Percentiles rank a stretch among this genome's conserved stretches.
Evolutionary conservation across 768 basidiomycete genomes (phyloP).

Genomic region (Gelatoporia subvermispora): DNA sequence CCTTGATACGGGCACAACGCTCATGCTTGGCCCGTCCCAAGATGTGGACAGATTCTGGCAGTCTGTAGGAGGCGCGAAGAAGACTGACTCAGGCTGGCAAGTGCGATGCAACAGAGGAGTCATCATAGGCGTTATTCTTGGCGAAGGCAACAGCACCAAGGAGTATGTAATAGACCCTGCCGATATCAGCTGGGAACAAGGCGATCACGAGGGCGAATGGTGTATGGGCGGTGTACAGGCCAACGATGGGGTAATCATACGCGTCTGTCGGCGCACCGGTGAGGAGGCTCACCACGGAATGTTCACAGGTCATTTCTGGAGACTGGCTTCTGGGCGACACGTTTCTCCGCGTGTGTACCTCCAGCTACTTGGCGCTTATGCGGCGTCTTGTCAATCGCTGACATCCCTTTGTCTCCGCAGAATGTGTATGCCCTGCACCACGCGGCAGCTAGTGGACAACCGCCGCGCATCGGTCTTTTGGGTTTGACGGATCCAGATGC

Average conservation of each 20-base stretch:
- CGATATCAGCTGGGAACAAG: conserved; percentile 48
- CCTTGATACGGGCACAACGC: conserved; percentile 59
- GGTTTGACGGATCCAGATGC: conserved; percentile 35
- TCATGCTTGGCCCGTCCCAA: conserved; percentile 46
- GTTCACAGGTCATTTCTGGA: conserved; percentile 41
- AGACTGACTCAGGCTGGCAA: conserved; percentile 40
- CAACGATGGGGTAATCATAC: conserved; percentile 37
- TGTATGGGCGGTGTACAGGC: conserved; percentile 55
- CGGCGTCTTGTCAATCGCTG: conserved; percentile 3
- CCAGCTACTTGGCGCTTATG: background rate
- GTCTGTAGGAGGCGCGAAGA: conserved; percentile 38
- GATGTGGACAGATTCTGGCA: conserved; percentile 53
- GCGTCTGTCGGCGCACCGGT: conserved; percentile 18
- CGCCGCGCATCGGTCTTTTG: conserved; percentile 43
- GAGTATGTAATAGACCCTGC: conserved; percentile 46
- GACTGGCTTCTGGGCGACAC: conserved; percentile 62
- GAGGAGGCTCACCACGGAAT: conserved; percentile 5
- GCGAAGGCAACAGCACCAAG: conserved; percentile 25
- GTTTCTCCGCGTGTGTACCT: conserved; percentile 43
- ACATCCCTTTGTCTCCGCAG: conserved; percentile 23
- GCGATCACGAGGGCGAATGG: conserved; percentile 37
- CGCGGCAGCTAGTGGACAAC: conserved; percentile 31
- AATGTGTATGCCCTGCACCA: conserved; percentile 53
- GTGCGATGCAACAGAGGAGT: conserved; percentile 46
- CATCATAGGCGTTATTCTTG: conserved; percentile 41